phyloP scores from a whole-genome alignment of 768 basidiomycete species.

The Megacollybia marginata region DNA sequence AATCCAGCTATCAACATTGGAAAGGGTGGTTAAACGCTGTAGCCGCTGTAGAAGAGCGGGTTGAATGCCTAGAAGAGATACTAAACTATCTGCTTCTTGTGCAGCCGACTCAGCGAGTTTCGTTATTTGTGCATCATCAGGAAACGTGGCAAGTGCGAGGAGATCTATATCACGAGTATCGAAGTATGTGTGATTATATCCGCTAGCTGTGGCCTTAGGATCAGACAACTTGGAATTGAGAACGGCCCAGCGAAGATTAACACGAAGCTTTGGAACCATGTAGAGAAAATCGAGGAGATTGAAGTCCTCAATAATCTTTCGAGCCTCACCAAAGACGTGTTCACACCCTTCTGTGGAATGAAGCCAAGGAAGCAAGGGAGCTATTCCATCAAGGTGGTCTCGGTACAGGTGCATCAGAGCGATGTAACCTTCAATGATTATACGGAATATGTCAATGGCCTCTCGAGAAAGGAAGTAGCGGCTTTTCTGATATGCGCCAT shows the following conservation, averaged over 20 bases:
- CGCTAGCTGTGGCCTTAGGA: conserved; percentile 13
- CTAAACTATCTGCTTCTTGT: conserved; percentile 13
- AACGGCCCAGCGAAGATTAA: conserved; percentile 17
- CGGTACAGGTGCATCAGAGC: conserved; percentile 29
- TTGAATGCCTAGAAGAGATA: conserved; percentile 12
- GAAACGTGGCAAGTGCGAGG: conserved; percentile 11
- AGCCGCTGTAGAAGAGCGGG: no score
- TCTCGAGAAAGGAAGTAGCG: no score
- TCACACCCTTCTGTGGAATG: conserved; percentile 22
- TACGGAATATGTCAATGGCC: no score
- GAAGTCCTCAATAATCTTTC: conserved; percentile 27
- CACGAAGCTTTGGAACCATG: conserved; percentile 18
- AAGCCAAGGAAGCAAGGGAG: conserved; percentile 25
- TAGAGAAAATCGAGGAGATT: conserved; percentile 22
- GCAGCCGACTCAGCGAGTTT: no score
- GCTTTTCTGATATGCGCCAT: no score
- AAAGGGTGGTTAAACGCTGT: no score
- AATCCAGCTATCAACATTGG: no score
- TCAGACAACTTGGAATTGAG: conserved; percentile 5
- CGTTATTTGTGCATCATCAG: conserved; percentile 14
- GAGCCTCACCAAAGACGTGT: conserved; percentile 24
- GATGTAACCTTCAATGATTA: no score
- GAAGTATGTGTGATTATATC: conserved; percentile 21
- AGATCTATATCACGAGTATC: conserved; percentile 13
- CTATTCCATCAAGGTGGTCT: no score